Percentiles rank a stretch among this genome's conserved stretches.
Evolutionary conservation across 495 filamentous ascomycete species (phyloP).

Genomic region (Daldinia loculata): DNA sequence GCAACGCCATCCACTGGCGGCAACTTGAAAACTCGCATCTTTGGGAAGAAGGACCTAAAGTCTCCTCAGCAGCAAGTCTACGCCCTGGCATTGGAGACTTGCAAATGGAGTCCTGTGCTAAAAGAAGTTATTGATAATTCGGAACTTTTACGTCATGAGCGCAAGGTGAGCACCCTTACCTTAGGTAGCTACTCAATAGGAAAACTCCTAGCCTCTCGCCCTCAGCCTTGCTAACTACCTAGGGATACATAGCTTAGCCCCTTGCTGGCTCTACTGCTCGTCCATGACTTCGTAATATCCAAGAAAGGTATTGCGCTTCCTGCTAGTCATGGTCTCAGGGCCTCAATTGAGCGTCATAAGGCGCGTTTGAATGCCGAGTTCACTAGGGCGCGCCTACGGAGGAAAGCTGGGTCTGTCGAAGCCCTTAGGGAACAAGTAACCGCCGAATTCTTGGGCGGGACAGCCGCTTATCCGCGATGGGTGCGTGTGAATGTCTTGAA

Average conservation of each 20-base stretch:
- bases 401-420: slow-evolving; percentile 70
- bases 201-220: neutral
- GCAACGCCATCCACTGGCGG: slow-evolving; percentile 66
- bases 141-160: slow-evolving; percentile 74
- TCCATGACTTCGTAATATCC: slow-evolving; percentile 84
- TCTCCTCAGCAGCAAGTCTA: slow-evolving; percentile 84
- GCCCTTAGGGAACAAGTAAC: slow-evolving; percentile 68
- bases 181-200: neutral
- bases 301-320: slow-evolving; percentile 83
- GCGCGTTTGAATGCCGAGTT: slow-evolving; percentile 83
- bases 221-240: slow-evolving; percentile 12
- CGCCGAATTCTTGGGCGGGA: slow-evolving; percentile 43
- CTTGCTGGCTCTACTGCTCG: slow-evolving; percentile 78
- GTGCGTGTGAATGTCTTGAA: slow-evolving; percentile 85
- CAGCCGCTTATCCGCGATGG: slow-evolving; percentile 76
- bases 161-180: slow-evolving; percentile 68
- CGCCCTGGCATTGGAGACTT: slow-evolving; percentile 81
- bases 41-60: slow-evolving; percentile 72
- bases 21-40: slow-evolving; percentile 85
- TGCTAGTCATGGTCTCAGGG: slow-evolving; percentile 75
- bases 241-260: slow-evolving; percentile 74
- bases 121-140: slow-evolving; percentile 85
- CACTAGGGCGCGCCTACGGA: slow-evolving; percentile 75
- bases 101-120: slow-evolving; percentile 88
- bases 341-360: slow-evolving; percentile 81